A percentile compares a stretch with the other conserved stretches of the same genome.
Evolutionary conservation across 441 rosid species (phyloP).

Genomic region (Eutrema salsugineum): DNA sequence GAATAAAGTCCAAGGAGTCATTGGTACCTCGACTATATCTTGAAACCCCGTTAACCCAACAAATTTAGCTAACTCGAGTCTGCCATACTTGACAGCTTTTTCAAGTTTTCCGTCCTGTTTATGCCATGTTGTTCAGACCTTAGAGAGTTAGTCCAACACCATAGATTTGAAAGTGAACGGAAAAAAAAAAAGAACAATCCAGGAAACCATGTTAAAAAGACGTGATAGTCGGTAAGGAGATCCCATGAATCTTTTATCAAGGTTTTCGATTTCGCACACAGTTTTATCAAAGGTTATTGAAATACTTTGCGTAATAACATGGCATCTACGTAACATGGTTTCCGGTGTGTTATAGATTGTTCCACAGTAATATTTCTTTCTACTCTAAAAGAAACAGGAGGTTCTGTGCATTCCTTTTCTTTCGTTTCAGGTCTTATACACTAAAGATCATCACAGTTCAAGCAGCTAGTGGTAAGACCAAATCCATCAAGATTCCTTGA

Average conservation of each 20-base stretch:
- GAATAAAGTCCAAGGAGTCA: background rate
- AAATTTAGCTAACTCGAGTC: conserved; percentile 30
- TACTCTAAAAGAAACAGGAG: background rate
- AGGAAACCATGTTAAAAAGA: conserved; percentile 1
- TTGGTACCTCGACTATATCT: conserved; percentile 27
- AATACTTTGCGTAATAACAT: background rate
- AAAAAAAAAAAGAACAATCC: background rate
- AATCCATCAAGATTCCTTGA: conserved; percentile 2
- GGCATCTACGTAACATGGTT: background rate
- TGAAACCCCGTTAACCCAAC: conserved; percentile 22
- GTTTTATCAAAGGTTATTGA: background rate
- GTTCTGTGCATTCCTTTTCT: background rate
- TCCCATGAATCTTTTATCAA: background rate
- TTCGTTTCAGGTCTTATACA: background rate
- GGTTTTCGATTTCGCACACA: background rate
- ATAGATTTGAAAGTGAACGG: background rate
- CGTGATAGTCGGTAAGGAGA: background rate
- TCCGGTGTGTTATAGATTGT: no score
- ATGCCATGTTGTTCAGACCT: background rate
- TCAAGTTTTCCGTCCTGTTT: conserved; percentile 72
- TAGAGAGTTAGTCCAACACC: background rate
- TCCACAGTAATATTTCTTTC: background rate
- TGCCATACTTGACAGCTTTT: conserved; percentile 35
- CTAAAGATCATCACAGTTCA: background rate
- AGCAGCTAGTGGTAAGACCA: background rate